These are phyloP conservation scores for Anaeramoeba ignava DNA, from an alignment of 78 protist species.

Conservation along the genomic window DNA sequence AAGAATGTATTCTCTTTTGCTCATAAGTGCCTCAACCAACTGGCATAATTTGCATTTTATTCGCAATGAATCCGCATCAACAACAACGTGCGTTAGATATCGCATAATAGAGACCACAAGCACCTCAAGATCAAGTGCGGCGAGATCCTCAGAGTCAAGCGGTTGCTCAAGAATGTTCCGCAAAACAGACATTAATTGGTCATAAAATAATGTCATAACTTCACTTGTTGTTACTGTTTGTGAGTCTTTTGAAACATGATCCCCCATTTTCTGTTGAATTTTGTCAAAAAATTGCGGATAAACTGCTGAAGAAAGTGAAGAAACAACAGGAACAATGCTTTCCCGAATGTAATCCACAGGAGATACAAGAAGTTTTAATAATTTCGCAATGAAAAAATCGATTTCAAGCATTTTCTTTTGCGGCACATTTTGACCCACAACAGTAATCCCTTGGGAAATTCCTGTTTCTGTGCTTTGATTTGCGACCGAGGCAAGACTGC, in stretches of 20 bases:
- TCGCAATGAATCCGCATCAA: slow-evolving; percentile 3
- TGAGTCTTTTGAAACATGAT: no score
- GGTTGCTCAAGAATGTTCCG: slow-evolving; percentile 27
- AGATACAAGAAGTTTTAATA: background rate
- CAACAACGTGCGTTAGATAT: slow-evolving; percentile 17
- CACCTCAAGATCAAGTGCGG: slow-evolving; percentile 28
- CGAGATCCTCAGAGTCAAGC: slow-evolving; percentile 23
- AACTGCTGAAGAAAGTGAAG: background rate
- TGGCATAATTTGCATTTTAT: slow-evolving; percentile 36
- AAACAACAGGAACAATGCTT: background rate
- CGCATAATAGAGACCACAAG: slow-evolving; percentile 17
- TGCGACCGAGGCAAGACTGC: background rate
- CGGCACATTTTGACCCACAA: no score
- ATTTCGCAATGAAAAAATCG: no score
- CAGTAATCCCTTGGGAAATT: no score
- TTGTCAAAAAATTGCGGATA: background rate
- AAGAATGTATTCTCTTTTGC: slow-evolving; percentile 21
- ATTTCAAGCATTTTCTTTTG: background rate
- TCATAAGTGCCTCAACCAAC: slow-evolving; percentile 33
- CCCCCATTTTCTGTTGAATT: no score
- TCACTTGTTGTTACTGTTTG: background rate
- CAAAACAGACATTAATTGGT: slow-evolving; percentile 34
- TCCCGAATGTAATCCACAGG: background rate
- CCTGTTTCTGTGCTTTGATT: background rate
- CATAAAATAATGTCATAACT: slow-evolving; percentile 20